Base-by-base conservation (phyloP, 306 rosid genomes). In the Begonia loranthoides region DNA sequence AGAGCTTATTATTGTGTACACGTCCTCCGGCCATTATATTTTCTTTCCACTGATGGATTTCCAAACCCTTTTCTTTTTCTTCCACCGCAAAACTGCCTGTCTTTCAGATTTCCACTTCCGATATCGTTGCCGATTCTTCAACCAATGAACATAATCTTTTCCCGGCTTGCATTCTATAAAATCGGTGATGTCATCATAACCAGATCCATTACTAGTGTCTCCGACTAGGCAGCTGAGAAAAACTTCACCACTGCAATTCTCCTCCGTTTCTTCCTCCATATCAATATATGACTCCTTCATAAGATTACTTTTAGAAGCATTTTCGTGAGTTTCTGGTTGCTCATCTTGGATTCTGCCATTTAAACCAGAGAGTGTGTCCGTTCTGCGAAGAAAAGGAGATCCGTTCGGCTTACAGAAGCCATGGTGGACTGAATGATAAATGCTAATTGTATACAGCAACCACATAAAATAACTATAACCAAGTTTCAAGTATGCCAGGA, bases 101-200 rank as follows among this genome's bases (percentile, higher is more conserved):
- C 60, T 90, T 50, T 64, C 14, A 10, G n/a, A 10, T 67, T 47
- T 85, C 77, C 69, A 36, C 56, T n/a, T 57, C 21, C 77, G 75
- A 58, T 46, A 70, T 56, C 17, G 62, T 55, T 60, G 21, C 44
- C 69, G 75, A 17, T 54, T 60, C 60, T 68, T 80, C 81, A 78
- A 58, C 90, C 85, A 90, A 21, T 44, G 49, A 51, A 52, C 17
- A 56, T 90, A 90, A 72, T 85, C 73, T 66, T 74, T 82, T 49
- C 76, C 78, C 22, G 34, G 56, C 67, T 65, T 56, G 57, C 85
- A 85, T 57, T 60, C 83, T 4, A 85, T 33, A 55, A 79, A 85
- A 70, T 80, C 85, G 6, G 66, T 75, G 53, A 85, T 72, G 54
- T 79, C 95, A 28, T 41, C 82, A 52, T 63, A 66, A 34, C 81